Conservation (phyloP, 164 flowering plant species). For the Aristolochia californica region DNA sequence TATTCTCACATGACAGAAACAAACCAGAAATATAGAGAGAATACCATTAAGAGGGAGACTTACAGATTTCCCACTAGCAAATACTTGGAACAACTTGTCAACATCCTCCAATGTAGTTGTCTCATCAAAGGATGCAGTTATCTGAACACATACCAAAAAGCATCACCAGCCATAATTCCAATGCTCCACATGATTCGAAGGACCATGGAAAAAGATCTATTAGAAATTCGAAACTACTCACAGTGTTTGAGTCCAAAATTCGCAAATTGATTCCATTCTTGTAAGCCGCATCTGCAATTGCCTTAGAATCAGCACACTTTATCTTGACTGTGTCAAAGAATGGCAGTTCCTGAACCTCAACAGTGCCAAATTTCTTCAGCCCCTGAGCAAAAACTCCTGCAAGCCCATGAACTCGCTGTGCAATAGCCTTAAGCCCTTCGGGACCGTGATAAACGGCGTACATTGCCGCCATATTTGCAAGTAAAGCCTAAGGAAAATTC, state of each 20-base stretch:
- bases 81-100: slow-evolving; percentile 72
- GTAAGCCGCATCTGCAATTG: slow-evolving; percentile 69
- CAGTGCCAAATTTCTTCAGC: slow-evolving; percentile 72
- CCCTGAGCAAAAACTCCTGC: slow-evolving; percentile 80
- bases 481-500: slow-evolving; percentile 55
- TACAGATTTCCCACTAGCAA: slow-evolving; percentile 73
- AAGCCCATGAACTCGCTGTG: slow-evolving; percentile 86
- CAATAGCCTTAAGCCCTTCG: slow-evolving; percentile 78
- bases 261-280: slow-evolving; percentile 70
- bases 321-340: slow-evolving; percentile 97
- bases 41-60: slow-evolving; percentile 17
- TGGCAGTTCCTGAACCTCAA: slow-evolving; percentile 69
- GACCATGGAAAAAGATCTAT: not conserved
- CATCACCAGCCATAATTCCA: slow-evolving; percentile 4
- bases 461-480: slow-evolving; percentile 99
- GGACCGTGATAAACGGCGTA: slow-evolving; percentile 98
- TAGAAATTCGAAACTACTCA: slow-evolving; percentile 21
- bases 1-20: too few species aligned
- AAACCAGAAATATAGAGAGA: too few species aligned
- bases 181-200: not conserved
- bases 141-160: slow-evolving; percentile 31
- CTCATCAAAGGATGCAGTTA: slow-evolving; percentile 89
- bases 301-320: slow-evolving; percentile 63
- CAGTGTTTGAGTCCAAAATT: slow-evolving; percentile 66
- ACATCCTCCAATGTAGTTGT: slow-evolving; percentile 93